These are phyloP conservation scores for Pythium phragmitis DNA, from an alignment of 352 stramenopile species.

Conservation along the genomic window DNA sequence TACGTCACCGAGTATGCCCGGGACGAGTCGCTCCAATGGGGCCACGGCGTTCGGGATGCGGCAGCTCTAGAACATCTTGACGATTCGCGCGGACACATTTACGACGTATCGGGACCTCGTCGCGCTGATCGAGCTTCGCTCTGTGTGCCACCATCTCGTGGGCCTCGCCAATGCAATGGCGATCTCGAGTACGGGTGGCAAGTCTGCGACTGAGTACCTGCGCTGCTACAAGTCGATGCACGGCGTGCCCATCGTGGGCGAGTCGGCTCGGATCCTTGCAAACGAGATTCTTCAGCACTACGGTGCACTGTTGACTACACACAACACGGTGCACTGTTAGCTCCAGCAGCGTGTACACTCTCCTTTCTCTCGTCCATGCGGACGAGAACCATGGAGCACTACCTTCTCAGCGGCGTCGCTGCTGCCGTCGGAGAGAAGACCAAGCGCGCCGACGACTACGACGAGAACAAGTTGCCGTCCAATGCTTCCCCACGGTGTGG, in stretches of 20 bases:
- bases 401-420: no score
- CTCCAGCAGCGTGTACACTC: no score
- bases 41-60: slow-evolving; percentile 74
- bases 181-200: slow-evolving; percentile 77
- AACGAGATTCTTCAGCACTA: slow-evolving; percentile 82
- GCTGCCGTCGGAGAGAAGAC: no score
- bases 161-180: slow-evolving; percentile 53
- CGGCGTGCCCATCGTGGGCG: slow-evolving; percentile 43
- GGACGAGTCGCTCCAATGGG: slow-evolving; percentile 40
- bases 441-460: no score
- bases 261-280: slow-evolving; percentile 58
- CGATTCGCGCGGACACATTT: slow-evolving; percentile 66
- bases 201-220: slow-evolving; percentile 62
- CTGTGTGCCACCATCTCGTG: slow-evolving; percentile 78
- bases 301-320: slow-evolving; percentile 51
- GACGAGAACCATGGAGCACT: no score
- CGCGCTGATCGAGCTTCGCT: slow-evolving; percentile 76
- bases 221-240: slow-evolving; percentile 31
- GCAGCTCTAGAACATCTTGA: slow-evolving; percentile 73
- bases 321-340: no score
- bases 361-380: no score
- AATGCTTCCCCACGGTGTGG: no score
- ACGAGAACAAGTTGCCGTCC: no score
- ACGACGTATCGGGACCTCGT: slow-evolving; percentile 62
- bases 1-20: slow-evolving; percentile 47